Evolutionary conservation across 768 basidiomycete genomes (phyloP).

Genomic region (Lactarius hatsudake): DNA sequence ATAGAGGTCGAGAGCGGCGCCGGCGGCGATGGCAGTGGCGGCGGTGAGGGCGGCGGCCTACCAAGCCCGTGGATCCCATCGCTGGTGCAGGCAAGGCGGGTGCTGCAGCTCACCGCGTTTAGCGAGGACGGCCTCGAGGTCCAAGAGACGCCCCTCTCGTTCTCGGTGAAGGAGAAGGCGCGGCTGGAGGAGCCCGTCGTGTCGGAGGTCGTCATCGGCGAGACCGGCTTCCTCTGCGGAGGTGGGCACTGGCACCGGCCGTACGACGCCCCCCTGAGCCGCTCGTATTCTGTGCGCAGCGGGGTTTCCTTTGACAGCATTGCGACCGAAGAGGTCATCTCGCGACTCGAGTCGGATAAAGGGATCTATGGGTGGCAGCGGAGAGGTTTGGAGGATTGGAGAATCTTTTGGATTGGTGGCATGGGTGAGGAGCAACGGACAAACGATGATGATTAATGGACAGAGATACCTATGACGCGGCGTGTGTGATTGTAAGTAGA

Average conservation of each 20-base stretch:
- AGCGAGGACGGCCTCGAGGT: constrained; percentile 72
- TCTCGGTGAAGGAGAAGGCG: constrained; percentile 48
- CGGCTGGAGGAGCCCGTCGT: constrained; percentile 47
- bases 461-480: constrained; percentile 14
- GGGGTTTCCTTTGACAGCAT: constrained; percentile 47
- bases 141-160: constrained; percentile 59
- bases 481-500: neutral
- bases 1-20: constrained; percentile 30
- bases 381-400: constrained; percentile 71
- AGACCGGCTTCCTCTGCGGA: constrained; percentile 52
- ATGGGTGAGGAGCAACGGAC: constrained; percentile 35
- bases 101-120: constrained; percentile 69
- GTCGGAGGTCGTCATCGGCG: constrained; percentile 60
- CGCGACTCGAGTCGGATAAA: constrained; percentile 49
- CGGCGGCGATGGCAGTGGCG: neutral
- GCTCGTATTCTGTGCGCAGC: constrained; percentile 47
- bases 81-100: constrained; percentile 34
- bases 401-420: constrained; percentile 82
- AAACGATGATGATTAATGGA: constrained; percentile 34
- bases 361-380: constrained; percentile 79
- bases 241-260: constrained; percentile 51
- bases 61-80: neutral
- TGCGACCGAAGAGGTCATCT: constrained; percentile 50
- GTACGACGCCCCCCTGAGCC: constrained; percentile 38
- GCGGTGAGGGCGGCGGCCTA: too few species aligned